Percentiles rank a stretch among this genome's conserved stretches.
Evolutionary conservation across 345 rosid species (phyloP).

Genomic region (Kernera saxatilis): DNA sequence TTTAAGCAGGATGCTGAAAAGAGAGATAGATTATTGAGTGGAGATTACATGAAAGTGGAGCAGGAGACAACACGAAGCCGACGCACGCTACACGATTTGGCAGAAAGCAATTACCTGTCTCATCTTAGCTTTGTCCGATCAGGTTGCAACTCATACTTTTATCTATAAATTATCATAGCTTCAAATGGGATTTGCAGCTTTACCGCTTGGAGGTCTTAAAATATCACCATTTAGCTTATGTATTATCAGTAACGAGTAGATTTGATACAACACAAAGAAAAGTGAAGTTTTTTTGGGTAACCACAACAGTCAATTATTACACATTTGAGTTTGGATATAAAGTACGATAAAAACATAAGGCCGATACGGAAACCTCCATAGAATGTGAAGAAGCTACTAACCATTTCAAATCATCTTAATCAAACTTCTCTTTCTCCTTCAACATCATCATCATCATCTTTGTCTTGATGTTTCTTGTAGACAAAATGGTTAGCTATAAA

Average conservation of each 20-base stretch:
- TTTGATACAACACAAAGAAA: neutral
- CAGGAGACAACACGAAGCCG: conserved; percentile 35
- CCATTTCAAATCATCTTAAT: neutral
- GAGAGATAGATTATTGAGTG: conserved; percentile 47
- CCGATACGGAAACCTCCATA: neutral
- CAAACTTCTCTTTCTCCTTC: conserved; percentile 15
- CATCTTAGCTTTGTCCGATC: conserved; percentile 62
- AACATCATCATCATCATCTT: conserved; percentile 8
- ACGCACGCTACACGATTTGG: conserved; percentile 82
- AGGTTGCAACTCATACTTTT: conserved; percentile 7
- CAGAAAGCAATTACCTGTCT: conserved; percentile 72
- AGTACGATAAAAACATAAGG: neutral
- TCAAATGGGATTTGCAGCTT: neutral
- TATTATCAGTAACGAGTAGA: neutral
- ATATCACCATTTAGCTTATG: neutral
- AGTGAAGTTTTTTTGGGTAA: neutral
- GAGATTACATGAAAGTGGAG: conserved; percentile 39
- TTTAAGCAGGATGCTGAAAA: conserved; percentile 55
- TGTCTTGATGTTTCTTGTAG: conserved; percentile 51
- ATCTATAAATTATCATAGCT: neutral
- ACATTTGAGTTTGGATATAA: neutral
- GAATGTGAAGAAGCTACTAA: neutral
- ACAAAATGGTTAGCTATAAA: conserved; percentile 55
- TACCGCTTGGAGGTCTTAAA: neutral
- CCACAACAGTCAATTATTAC: neutral